phyloP scores from a whole-genome alignment of 768 basidiomycete genomes.

The Lactarius psammicola region DNA sequence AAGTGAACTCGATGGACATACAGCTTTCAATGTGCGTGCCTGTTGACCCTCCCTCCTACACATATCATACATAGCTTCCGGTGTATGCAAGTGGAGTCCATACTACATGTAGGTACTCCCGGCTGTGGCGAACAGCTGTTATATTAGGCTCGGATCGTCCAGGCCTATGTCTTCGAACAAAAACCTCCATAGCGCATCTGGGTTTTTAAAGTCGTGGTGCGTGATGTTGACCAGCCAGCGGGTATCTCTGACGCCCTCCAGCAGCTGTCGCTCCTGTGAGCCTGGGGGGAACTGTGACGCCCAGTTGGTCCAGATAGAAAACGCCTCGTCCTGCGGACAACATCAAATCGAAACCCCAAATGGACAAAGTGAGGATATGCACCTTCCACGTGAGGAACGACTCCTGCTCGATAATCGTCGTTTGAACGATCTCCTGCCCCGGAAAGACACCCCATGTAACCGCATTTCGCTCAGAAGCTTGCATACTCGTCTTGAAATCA shows the following conservation, averaged over 20 bases:
- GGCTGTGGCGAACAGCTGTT: not conserved
- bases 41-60: not conserved
- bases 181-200: constrained; percentile 81
- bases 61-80: constrained; percentile 16
- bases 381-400: constrained; percentile 99
- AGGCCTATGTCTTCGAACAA: constrained; percentile 46
- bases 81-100: not conserved
- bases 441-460: constrained; percentile 99
- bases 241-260: constrained; percentile 66
- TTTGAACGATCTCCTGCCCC: constrained; percentile 92
- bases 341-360: not conserved
- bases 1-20: no score
- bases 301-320: constrained; percentile 96
- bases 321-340: constrained; percentile 80
- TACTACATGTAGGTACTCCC: not conserved
- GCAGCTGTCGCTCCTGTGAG: constrained; percentile 67
- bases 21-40: no score
- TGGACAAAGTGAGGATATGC: constrained; percentile 26
- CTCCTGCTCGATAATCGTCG: constrained; percentile 93
- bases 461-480: constrained; percentile 78
- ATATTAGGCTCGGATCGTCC: constrained; percentile 6
- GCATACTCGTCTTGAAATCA: constrained; percentile 75
- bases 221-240: constrained; percentile 91
- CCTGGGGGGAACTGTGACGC: constrained; percentile 77
- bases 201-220: constrained; percentile 88